These are phyloP conservation scores for Ganoderma lingzhi DNA, from an alignment of 1,284 basidiomycete species.

Conservation along the genomic window DNA sequence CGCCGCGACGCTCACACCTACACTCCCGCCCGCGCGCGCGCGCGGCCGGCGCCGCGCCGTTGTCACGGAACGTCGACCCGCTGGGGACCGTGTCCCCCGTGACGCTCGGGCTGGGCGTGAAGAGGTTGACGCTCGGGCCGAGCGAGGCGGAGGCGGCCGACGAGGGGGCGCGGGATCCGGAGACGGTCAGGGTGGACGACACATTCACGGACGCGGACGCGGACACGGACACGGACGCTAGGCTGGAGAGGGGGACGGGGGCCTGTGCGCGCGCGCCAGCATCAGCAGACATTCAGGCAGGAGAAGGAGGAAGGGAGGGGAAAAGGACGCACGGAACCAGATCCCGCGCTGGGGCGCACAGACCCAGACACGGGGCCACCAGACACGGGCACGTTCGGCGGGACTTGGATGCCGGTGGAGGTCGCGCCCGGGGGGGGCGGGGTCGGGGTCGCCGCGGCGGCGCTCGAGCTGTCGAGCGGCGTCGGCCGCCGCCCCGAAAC, in stretches of 20 bases:
- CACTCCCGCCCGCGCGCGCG: not conserved
- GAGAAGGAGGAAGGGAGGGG: not conserved
- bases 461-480: not conserved
- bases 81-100: not conserved
- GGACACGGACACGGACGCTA: no score
- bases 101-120: not conserved
- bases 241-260: no score
- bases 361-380: not conserved
- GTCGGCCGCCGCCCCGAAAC: no score
- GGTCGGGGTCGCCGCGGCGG: not conserved
- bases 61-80: not conserved
- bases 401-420: not conserved
- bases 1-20: not conserved
- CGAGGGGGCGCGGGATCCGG: no score
- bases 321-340: not conserved
- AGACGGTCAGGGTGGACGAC: not conserved
- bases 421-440: not conserved
- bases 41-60: not conserved
- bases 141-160: no score
- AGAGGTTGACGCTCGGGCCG: not conserved
- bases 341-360: not conserved
- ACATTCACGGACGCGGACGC: not conserved
- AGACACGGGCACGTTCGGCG: not conserved
- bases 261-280: not conserved
- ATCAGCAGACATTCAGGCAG: no score